Percentiles rank a stretch among this genome's conserved stretches.
Evolutionary conservation across 805 yeast genomes (phyloP).

Genomic region (Yarrowia alimentaria): DNA sequence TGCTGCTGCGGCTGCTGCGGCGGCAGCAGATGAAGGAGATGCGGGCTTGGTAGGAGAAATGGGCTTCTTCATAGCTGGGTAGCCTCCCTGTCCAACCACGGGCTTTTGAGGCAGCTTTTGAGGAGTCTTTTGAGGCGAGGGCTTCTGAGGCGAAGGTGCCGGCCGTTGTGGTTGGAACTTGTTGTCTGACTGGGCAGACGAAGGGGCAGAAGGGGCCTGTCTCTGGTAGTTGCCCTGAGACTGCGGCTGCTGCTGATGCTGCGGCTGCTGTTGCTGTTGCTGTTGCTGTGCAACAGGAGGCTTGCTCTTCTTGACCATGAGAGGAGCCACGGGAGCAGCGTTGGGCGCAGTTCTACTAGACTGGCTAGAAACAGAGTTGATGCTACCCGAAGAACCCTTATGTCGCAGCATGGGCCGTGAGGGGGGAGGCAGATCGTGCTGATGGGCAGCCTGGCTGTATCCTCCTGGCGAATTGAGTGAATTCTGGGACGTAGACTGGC

Average conservation of each 20-base stretch:
- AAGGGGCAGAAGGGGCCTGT: constrained; percentile 4
- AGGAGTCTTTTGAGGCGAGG: constrained; percentile 10
- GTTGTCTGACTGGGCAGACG: background rate
- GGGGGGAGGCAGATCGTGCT: constrained; percentile 18
- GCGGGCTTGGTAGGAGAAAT: constrained; percentile 19
- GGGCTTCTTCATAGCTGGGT: constrained; percentile 12
- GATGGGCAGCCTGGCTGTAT: constrained; percentile 5
- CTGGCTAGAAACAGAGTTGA: constrained; percentile 23
- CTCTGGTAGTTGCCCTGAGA: background rate
- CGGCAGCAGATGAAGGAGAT: constrained; percentile 25
- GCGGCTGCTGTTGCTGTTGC: background rate
- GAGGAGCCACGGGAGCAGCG: constrained; percentile 16
- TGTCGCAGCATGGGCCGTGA: constrained; percentile 20
- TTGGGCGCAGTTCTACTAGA: too few relatives aligned
- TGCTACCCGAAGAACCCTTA: background rate
- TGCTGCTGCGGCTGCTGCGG: constrained; percentile 47
- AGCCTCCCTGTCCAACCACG: constrained; percentile 3
- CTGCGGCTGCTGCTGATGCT: constrained; percentile 2
- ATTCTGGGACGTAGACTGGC: constrained; percentile 23
- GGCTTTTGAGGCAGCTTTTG: background rate
- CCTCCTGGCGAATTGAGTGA: too few relatives aligned
- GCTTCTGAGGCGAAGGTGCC: constrained; percentile 16
- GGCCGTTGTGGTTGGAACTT: constrained; percentile 21
- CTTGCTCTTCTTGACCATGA: constrained; percentile 25
- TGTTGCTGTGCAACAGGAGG: background rate